Percentiles rank a stretch among this genome's conserved stretches.
Evolutionary conservation across 768 basidiomycete species (phyloP).

Genomic region (Russula griseocarnosa): DNA sequence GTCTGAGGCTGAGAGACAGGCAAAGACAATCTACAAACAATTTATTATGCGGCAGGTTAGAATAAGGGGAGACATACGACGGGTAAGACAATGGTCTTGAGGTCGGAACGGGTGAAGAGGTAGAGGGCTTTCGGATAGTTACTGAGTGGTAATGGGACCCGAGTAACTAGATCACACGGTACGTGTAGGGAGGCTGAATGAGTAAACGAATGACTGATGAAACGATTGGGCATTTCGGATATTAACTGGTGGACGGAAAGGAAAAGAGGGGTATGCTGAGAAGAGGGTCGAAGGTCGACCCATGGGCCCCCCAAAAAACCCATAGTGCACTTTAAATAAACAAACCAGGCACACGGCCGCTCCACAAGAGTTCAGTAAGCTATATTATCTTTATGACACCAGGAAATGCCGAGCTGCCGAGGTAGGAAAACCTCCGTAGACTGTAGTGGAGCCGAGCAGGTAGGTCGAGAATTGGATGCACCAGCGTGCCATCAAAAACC

Average conservation of each 20-base stretch:
- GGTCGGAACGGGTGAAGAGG: slow-evolving; percentile 22
- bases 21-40: slow-evolving; percentile 17
- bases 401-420: too few species aligned
- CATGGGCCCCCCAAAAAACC: too few species aligned
- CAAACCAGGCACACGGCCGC: too few species aligned
- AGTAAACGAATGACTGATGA: background rate
- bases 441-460: too few species aligned
- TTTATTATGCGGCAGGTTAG: background rate
- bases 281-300: background rate
- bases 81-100: slow-evolving; percentile 24
- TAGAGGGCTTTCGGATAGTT: slow-evolving; percentile 14
- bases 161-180: background rate
- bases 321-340: too few species aligned
- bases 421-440: too few species aligned
- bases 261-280: background rate
- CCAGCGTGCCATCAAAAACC: too few species aligned
- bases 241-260: background rate
- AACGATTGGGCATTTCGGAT: background rate
- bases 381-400: too few species aligned
- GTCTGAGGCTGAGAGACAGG: slow-evolving; percentile 11
- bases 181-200: background rate
- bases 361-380: too few species aligned
- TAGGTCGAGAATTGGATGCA: too few species aligned
- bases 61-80: background rate
- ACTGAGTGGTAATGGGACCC: slow-evolving; percentile 1